phyloP scores from a whole-genome alignment of 352 stramenopile species.

The Phytophthora cactorum region DNA sequence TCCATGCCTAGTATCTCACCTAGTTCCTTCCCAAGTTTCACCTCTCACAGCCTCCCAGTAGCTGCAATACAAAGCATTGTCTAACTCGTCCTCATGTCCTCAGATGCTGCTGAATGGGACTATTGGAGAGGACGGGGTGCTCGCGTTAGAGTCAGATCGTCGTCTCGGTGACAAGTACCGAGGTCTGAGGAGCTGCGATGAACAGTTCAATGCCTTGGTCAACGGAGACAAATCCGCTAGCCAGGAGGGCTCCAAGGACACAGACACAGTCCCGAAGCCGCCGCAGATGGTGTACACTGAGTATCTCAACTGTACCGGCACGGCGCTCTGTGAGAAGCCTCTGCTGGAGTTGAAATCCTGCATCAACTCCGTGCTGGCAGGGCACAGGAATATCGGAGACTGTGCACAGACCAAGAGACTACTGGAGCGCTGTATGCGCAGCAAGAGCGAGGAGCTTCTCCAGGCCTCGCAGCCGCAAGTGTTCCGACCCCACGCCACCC shows the following conservation, averaged over 20 bases:
- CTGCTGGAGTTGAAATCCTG: conserved; percentile 63
- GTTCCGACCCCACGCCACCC: conserved; percentile 45
- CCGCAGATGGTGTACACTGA: conserved; percentile 61
- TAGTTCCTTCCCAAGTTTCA: conserved; percentile 6
- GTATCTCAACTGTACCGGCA: conserved; percentile 68
- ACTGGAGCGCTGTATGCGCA: conserved; percentile 79
- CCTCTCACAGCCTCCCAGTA: not conserved
- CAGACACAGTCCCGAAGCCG: conserved; percentile 29
- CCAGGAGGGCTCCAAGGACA: conserved; percentile 1
- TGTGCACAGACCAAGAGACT: conserved; percentile 63
- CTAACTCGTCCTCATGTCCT: conserved; percentile 9
- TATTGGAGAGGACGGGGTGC: conserved; percentile 47
- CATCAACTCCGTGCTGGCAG: conserved; percentile 47
- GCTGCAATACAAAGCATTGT: conserved; percentile 1
- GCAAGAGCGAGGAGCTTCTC: conserved; percentile 69
- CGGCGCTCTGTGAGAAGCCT: conserved; percentile 54
- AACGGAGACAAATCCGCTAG: conserved; percentile 13
- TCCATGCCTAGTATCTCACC: not conserved
- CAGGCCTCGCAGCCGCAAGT: conserved; percentile 65
- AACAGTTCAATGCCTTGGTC: conserved; percentile 57
- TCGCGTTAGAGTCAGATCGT: conserved; percentile 47
- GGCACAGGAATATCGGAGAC: conserved; percentile 45
- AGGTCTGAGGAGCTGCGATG: conserved; percentile 59
- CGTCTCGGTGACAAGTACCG: conserved; percentile 51
- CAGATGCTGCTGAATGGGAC: conserved; percentile 56